Base-by-base conservation (phyloP, 2,329 filamentous ascomycete genomes). In the Nemania sp. region DNA sequence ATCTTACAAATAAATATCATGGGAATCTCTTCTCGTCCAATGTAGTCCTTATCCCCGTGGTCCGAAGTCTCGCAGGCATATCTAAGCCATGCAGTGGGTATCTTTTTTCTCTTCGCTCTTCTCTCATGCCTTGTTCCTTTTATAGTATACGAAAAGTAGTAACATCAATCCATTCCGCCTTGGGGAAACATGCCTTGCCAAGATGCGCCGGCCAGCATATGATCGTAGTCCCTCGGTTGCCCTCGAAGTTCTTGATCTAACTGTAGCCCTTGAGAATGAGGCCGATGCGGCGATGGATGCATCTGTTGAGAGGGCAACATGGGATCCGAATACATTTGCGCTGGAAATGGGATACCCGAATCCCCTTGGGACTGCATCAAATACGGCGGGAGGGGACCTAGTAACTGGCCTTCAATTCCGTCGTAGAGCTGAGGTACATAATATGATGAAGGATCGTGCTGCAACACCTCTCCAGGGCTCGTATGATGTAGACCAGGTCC, bases 351-450 rank as follows among this genome's bases (percentile, higher is more conserved):
- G 73, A 87, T 80, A 29, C 80, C 80, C 41, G 80, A 77, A 56
- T 83, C 81, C 3, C 77, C 76, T 52, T 83, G 80, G 26, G 80
- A 76, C 73, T 90, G 87, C 80, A 92, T 87, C 72, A 93, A 82
- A 75, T 93, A 94, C 43, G 90, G 88, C 18, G 91, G 90, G 43
- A 93, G 84, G 1, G 91, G 88, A 0, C 89, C 90, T 66, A 93
- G 88, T 13, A 94, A 83, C 70, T 93, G 91, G 20, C 90, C 91
- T 74, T 94, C 92, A 58, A 92, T 87, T 62, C 91, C 90, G 70
- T 90, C 89, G 69, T 87, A 86, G 5, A 86, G 78, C 22, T 81
- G 82, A 2, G 85, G 82, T 67, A 88, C 82, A 77, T 85, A 87
- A 70, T 87, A 87, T 55, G 83, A 81, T 65, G 82, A 78, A 38